phyloP scores from a whole-genome alignment of 768 basidiomycete genomes.

The Mrakia hoshinonis region DNA sequence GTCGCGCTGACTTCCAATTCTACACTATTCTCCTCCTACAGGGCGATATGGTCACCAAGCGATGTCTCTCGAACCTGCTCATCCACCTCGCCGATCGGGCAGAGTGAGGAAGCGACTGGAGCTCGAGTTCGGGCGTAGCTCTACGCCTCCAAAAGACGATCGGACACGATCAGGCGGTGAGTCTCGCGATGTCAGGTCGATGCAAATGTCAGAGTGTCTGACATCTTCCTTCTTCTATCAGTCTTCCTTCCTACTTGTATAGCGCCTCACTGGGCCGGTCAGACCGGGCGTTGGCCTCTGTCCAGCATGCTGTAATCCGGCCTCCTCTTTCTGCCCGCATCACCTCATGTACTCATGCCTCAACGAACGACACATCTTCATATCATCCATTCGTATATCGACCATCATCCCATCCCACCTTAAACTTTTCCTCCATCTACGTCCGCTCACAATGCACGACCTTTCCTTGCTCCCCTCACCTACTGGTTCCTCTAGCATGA shows the following conservation, averaged over 20 bases:
- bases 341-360: background rate
- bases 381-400: background rate
- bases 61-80: constrained; percentile 54
- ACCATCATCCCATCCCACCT: background rate
- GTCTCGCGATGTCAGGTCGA: too few relatives aligned
- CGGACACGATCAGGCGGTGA: background rate
- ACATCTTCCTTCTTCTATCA: background rate
- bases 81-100: constrained; percentile 56
- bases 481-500: background rate
- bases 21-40: constrained; percentile 35
- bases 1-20: background rate
- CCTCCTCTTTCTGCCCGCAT: background rate
- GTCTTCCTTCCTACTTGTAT: background rate
- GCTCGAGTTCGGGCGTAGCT: background rate
- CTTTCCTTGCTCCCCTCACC: background rate
- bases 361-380: background rate
- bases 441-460: background rate
- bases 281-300: too few relatives aligned
- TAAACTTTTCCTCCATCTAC: background rate
- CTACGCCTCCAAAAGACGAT: background rate
- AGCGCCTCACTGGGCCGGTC: too few relatives aligned
- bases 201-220: too few relatives aligned
- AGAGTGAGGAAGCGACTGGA: constrained; percentile 20
- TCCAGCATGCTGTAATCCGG: too few relatives aligned
- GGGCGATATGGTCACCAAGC: constrained; percentile 89